phyloP scores from a whole-genome alignment of 1,284 basidiomycete species.

The Ceratobasidium theobromae region DNA sequence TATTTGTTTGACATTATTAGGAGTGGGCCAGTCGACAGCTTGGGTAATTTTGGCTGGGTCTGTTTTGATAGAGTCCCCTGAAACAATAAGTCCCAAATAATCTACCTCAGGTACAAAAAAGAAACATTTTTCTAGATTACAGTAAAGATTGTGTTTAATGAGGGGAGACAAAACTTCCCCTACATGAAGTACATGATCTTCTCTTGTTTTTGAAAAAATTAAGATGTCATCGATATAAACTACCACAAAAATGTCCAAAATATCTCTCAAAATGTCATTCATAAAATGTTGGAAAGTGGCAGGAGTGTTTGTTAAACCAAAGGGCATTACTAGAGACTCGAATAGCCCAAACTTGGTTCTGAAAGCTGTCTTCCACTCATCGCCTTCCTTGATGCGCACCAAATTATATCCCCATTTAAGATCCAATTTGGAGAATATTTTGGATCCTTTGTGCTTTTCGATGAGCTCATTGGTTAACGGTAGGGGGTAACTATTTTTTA shows the following conservation, averaged over 20 bases:
- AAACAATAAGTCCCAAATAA: conserved; percentile 35
- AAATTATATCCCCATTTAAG: conserved; percentile 22
- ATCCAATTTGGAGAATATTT: conserved; percentile 29
- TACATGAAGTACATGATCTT: conserved; percentile 9
- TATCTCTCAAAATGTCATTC: conserved; percentile 21
- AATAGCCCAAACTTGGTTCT: conserved; percentile 45
- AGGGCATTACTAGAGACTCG: conserved; percentile 45
- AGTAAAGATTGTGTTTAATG: conserved; percentile 4
- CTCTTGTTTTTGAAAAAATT: conserved; percentile 28
- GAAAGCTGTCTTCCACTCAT: conserved; percentile 27
- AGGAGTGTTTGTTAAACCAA: conserved; percentile 31
- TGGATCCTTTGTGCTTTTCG: background rate
- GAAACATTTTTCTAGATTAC: conserved; percentile 39
- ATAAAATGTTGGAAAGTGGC: conserved; percentile 31
- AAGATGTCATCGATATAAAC: conserved; percentile 36
- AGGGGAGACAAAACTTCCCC: background rate
- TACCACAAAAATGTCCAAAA: conserved; percentile 3
- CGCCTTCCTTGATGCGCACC: conserved; percentile 9
- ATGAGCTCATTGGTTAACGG: conserved; percentile 16
- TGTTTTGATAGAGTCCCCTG: background rate
- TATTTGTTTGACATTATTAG: background rate
- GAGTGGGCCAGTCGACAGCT: conserved; percentile 6
- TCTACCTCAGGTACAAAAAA: conserved; percentile 41
- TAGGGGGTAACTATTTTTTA: conserved; percentile 29
- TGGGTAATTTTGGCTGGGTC: conserved; percentile 6